These are phyloP conservation scores for Nephelium lappaceum DNA, from an alignment of 345 rosid species.

Conservation along the genomic window DNA sequence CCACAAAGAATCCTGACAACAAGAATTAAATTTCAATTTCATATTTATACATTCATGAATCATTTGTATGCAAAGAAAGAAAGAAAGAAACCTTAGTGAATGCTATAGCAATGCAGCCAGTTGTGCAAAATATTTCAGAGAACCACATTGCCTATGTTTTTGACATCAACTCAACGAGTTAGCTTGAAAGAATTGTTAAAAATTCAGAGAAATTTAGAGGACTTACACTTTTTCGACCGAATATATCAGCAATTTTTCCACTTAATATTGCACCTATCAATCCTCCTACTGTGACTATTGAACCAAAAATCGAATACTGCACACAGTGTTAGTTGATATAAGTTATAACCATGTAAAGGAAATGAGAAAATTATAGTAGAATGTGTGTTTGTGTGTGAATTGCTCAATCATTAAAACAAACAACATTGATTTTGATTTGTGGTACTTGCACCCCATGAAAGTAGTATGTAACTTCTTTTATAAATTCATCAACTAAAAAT, in stretches of 20 bases:
- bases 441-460: too few species aligned
- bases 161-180: slow-evolving; percentile 1
- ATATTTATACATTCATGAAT: not conserved
- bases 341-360: not conserved
- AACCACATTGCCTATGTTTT: slow-evolving; percentile 53
- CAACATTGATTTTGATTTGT: too few species aligned
- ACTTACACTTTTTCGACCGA: slow-evolving; percentile 50
- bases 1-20: slow-evolving; percentile 34
- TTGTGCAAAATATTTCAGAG: slow-evolving; percentile 31
- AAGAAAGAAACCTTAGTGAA: slow-evolving; percentile 55
- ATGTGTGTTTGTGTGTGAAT: not conserved
- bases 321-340: not conserved
- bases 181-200: not conserved
- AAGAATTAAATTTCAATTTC: slow-evolving; percentile 27
- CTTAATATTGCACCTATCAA: slow-evolving; percentile 52
- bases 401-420: too few species aligned
- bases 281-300: slow-evolving; percentile 55
- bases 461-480: too few species aligned
- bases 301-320: slow-evolving; percentile 63
- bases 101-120: slow-evolving; percentile 57
- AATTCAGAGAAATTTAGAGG: not conserved
- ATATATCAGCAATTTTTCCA: slow-evolving; percentile 40
- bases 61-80: too few species aligned
- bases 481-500: too few species aligned
- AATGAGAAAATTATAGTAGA: slow-evolving; percentile 17